Percentiles rank a stretch among this genome's conserved stretches.
Evolutionary conservation across 2,329 filamentous ascomycete genomes (phyloP).

Genomic region (Cercospora sp.): DNA sequence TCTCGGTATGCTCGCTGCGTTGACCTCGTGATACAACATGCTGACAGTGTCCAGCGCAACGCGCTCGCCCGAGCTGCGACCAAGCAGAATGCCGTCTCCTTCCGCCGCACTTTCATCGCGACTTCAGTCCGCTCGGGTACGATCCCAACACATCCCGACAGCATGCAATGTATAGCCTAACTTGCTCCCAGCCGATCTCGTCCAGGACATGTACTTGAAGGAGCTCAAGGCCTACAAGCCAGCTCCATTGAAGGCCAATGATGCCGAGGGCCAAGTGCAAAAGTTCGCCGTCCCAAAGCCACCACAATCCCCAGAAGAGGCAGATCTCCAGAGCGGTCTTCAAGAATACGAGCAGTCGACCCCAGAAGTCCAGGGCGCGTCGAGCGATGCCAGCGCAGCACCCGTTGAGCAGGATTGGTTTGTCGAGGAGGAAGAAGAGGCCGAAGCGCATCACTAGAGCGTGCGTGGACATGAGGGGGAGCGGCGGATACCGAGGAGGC

Average conservation of each 20-base stretch:
- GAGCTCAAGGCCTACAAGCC: conserved; percentile 96
- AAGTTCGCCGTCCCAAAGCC: conserved; percentile 78
- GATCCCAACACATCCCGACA: conserved; percentile 27
- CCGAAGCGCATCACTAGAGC: conserved; percentile 18
- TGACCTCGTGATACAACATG: conserved; percentile 31
- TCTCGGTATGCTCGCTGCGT: conserved; percentile 51
- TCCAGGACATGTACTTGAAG: conserved; percentile 96
- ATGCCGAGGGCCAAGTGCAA: conserved; percentile 87
- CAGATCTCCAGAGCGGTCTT: conserved; percentile 85
- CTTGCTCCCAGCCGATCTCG: conserved; percentile 73
- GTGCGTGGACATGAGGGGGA: background rate
- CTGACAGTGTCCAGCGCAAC: conserved; percentile 54
- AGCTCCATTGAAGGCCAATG: conserved; percentile 76
- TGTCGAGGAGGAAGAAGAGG: conserved; percentile 30
- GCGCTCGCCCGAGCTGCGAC: conserved; percentile 61
- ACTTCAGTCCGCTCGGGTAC: conserved; percentile 63
- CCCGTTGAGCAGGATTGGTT: conserved; percentile 67
- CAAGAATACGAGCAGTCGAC: conserved; percentile 92
- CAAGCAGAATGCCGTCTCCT: conserved; percentile 55
- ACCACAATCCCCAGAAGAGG: conserved; percentile 87
- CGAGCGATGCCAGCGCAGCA: conserved; percentile 61
- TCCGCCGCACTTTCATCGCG: conserved; percentile 64
- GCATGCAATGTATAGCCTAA: background rate
- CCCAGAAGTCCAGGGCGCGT: conserved; percentile 91
- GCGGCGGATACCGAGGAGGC: background rate